Evolutionary conservation across 2,329 filamentous ascomycete species (phyloP).

Genomic region (Alternaria sp.): DNA sequence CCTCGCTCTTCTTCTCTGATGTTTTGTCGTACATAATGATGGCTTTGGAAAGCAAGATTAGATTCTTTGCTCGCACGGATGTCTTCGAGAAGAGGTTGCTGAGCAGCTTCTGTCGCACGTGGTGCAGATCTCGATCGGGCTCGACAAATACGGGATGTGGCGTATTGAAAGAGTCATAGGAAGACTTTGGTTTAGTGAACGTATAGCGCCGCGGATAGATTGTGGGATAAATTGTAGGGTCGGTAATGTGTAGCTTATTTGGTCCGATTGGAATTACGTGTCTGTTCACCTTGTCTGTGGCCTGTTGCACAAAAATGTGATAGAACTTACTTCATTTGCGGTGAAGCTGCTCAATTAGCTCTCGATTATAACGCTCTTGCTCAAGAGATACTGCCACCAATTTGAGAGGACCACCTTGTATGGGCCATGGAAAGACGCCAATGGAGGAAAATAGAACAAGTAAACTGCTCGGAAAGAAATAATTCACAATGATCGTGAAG

Average conservation of each 20-base stretch:
- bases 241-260: background rate
- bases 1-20: background rate
- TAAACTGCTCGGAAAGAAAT: background rate
- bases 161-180: background rate
- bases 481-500: background rate
- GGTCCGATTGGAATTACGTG: background rate
- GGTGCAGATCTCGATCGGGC: background rate
- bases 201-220: background rate
- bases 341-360: background rate
- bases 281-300: background rate
- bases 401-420: conserved; percentile 1
- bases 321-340: background rate
- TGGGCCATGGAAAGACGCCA: background rate
- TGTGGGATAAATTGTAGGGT: background rate
- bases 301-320: background rate
- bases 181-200: background rate
- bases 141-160: background rate
- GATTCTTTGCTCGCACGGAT: background rate
- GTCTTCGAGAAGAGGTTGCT: conserved; percentile 8
- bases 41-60: background rate
- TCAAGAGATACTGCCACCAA: conserved; percentile 1
- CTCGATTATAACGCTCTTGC: background rate
- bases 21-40: background rate
- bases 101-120: conserved; percentile 2
- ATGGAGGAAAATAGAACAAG: background rate